These are phyloP conservation scores for Phoenix roebelenii DNA, from an alignment of 176 grass and related monocot genomes.

Conservation along the genomic window DNA sequence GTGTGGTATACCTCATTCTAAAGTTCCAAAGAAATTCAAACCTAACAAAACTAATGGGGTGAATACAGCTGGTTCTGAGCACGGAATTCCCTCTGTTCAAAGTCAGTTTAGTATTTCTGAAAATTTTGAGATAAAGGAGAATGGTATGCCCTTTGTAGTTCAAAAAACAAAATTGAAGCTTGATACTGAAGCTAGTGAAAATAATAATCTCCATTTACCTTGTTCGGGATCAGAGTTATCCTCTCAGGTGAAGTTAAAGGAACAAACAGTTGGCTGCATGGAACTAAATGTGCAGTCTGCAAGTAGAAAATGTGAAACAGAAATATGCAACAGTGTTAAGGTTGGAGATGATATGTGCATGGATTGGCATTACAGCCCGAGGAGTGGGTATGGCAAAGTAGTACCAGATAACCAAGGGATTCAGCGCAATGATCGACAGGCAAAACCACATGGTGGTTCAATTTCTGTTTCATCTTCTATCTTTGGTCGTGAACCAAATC, in stretches of 20 bases:
- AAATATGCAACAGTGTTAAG: slow-evolving; percentile 3
- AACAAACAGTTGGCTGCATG: slow-evolving; percentile 20
- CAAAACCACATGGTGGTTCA: neutral
- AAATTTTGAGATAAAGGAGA: slow-evolving; percentile 12
- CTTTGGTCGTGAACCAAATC: slow-evolving; percentile 13
- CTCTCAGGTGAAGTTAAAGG: slow-evolving; percentile 14
- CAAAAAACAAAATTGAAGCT: slow-evolving; percentile 13
- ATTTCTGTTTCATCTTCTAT: neutral
- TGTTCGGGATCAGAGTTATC: slow-evolving; percentile 19
- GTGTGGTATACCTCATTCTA: slow-evolving; percentile 14
- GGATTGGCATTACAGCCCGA: neutral
- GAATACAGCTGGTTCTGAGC: slow-evolving; percentile 25
- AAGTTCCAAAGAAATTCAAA: slow-evolving; percentile 33
- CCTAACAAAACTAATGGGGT: slow-evolving; percentile 32
- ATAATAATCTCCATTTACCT: slow-evolving; percentile 9
- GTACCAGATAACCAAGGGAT: neutral
- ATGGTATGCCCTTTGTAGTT: slow-evolving; percentile 4
- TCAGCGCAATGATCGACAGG: neutral
- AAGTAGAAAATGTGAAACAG: slow-evolving; percentile 18
- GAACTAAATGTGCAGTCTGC: slow-evolving; percentile 18
- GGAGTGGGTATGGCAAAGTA: neutral
- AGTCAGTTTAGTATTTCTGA: slow-evolving; percentile 24
- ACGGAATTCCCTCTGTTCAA: slow-evolving; percentile 17
- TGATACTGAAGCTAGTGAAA: slow-evolving; percentile 25
- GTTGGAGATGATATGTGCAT: neutral